A percentile compares a stretch with the other conserved stretches of the same genome.
phyloP scores from a whole-genome alignment of 495 filamentous ascomycete genomes.

The Neurospora tetraspora region DNA sequence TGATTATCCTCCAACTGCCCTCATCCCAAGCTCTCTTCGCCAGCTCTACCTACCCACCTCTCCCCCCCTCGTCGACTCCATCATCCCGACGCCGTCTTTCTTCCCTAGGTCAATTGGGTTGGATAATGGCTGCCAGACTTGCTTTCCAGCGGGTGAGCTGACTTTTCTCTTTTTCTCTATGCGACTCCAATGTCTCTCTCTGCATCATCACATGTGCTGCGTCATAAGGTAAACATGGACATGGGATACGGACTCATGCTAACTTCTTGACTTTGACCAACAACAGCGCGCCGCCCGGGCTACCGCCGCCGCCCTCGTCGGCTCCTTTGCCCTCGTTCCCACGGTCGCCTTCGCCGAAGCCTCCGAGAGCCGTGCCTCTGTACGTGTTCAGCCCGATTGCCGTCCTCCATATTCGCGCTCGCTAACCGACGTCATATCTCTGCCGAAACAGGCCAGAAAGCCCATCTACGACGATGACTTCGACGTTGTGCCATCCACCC shows the following conservation, averaged over 20 bases:
- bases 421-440: conserved; percentile 1
- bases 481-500: conserved; percentile 29
- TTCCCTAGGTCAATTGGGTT: conserved; percentile 28
- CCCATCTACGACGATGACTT: conserved; percentile 83
- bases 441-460: conserved; percentile 48
- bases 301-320: conserved; percentile 36
- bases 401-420: neutral
- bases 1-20: neutral
- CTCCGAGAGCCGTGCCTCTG: conserved; percentile 24
- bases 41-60: conserved; percentile 2
- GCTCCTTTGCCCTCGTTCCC: conserved; percentile 34
- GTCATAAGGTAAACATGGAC: neutral
- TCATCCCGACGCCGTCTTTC: conserved; percentile 1
- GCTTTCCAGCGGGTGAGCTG: conserved; percentile 36
- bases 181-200: neutral
- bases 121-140: conserved; percentile 43
- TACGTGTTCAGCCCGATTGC: conserved; percentile 11
- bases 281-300: conserved; percentile 35
- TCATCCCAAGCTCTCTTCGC: conserved; percentile 6
- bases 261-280: neutral
- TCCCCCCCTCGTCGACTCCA: neutral
- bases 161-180: neutral
- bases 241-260: neutral
- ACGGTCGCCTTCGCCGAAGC: conserved; percentile 37
- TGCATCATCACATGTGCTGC: neutral